phyloP scores from a whole-genome alignment of 257 asterid genomes.

The Paraleonurus japonicus region DNA sequence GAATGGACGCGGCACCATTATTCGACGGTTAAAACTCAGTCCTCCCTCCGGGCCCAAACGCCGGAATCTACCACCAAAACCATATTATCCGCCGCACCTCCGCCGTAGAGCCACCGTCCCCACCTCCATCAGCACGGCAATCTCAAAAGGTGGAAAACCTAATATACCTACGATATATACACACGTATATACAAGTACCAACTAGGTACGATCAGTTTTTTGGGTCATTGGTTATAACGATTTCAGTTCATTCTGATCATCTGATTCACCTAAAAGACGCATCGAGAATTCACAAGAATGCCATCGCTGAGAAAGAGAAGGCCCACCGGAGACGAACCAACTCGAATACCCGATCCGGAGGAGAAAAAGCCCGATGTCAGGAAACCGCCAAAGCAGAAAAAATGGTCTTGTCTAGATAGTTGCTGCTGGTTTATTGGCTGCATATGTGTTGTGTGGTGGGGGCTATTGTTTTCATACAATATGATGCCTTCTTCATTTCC shows the following conservation, averaged over 20 bases:
- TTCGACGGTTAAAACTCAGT: conserved; percentile 23
- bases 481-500: conserved; percentile 92
- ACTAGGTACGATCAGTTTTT: not conserved
- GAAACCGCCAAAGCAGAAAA: conserved; percentile 31
- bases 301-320: conserved; percentile 55
- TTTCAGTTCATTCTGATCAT: not conserved
- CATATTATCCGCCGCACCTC: conserved; percentile 17
- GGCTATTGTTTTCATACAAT: conserved; percentile 58
- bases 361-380: conserved; percentile 34
- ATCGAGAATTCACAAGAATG: conserved; percentile 28
- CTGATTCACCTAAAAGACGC: not conserved
- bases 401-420: conserved; percentile 81
- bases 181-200: conserved; percentile 14
- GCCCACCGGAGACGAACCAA: conserved; percentile 36
- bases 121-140: conserved; percentile 6
- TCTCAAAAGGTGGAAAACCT: not conserved
- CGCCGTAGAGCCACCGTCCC: conserved; percentile 24
- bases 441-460: conserved; percentile 79
- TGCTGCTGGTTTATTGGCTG: conserved; percentile 88
- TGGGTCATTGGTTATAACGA: not conserved
- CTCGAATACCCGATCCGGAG: conserved; percentile 35
- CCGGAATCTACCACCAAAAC: conserved; percentile 8
- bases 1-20: not conserved
- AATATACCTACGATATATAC: not conserved
- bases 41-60: conserved; percentile 20